Evolutionary conservation across 768 basidiomycete genomes (phyloP), one percentile per base, ranked within the genome.

Genomic region (Lentinula raphanica): DNA sequence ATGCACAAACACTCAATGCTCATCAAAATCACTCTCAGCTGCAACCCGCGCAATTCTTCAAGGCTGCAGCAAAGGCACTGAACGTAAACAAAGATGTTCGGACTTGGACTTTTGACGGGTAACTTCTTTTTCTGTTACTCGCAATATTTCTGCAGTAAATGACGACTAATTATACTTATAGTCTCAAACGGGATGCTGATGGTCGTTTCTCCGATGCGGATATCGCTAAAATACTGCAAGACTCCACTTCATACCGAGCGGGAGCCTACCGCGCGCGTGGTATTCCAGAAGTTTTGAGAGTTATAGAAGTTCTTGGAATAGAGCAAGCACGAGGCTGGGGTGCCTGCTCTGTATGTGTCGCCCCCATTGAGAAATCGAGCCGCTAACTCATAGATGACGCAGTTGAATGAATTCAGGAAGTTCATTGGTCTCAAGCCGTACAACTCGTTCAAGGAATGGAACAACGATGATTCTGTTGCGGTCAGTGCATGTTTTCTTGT

Each of bases 291-390:
- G 76, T 74, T 3, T 64, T 85, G 60, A 68, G 79, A 13, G 65
- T 82, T 44, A 72, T 84, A 27, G 85, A 86, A 64, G 77, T 84
- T 15, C 69, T 85, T 71, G 79, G 78, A 1, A 84, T 86, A 39
- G 67, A 73, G 48, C 82, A 84, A 67, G 76, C 79, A 3, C 68
- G 85, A 44, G 60, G 61, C 5, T 85, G 84, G 83, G 83, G 83
- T 31, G 74, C 78, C 1, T 80, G 80, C 63, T 76, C 79, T 3
- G 61, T 65, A 49, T 35, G 60, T 48, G 27, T 13, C 25, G 7
- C 31, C 4, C n/a, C 9, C 23, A 19, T 50, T 44, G 25, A 36
- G 3, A 21, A 32, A 5, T 0, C 36, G 21, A 9, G 50, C 27
- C 23, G 35, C 49, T 60, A 11, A 44, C 39, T n/a, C 32, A 35